Conservation (phyloP, 495 filamentous ascomycete species). For the Cudoniella acicularis region DNA sequence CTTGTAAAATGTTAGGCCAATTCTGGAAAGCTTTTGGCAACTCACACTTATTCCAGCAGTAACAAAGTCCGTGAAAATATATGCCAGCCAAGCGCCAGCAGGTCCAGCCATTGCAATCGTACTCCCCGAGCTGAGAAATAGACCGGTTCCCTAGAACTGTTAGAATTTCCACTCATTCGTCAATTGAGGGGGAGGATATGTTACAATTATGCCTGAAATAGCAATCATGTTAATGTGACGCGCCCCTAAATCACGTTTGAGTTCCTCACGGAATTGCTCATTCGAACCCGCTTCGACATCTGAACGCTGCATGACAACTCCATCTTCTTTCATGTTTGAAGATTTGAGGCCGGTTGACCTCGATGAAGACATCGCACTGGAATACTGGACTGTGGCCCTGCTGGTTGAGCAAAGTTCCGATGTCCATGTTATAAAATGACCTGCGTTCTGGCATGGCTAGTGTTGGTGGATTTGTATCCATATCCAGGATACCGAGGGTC, state of each 20-base stretch:
- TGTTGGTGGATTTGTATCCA: background rate
- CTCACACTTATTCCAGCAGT: constrained; percentile 34
- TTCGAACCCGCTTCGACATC: background rate
- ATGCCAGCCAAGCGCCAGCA: constrained; percentile 48
- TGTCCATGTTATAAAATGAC: background rate
- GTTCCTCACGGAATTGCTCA: background rate
- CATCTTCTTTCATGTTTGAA: background rate
- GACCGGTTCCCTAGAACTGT: constrained; percentile 47
- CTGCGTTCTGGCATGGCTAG: background rate
- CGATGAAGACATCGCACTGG: background rate
- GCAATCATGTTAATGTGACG: constrained; percentile 76
- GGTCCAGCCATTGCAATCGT: constrained; percentile 45
- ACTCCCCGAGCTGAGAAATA: constrained; percentile 49
- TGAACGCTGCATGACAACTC: background rate
- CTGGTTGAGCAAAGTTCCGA: background rate
- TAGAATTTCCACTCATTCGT: background rate
- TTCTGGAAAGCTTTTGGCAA: background rate
- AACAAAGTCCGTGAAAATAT: constrained; percentile 44
- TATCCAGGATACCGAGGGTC: background rate
- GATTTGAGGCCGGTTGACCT: background rate
- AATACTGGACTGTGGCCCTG: background rate
- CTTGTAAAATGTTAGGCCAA: background rate
- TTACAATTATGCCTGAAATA: constrained; percentile 78
- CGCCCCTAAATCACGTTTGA: constrained; percentile 53
- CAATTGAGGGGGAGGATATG: constrained; percentile 46